Conservation (phyloP, 2,329 filamentous ascomycete genomes). For the Fusarium albosuccineum region DNA sequence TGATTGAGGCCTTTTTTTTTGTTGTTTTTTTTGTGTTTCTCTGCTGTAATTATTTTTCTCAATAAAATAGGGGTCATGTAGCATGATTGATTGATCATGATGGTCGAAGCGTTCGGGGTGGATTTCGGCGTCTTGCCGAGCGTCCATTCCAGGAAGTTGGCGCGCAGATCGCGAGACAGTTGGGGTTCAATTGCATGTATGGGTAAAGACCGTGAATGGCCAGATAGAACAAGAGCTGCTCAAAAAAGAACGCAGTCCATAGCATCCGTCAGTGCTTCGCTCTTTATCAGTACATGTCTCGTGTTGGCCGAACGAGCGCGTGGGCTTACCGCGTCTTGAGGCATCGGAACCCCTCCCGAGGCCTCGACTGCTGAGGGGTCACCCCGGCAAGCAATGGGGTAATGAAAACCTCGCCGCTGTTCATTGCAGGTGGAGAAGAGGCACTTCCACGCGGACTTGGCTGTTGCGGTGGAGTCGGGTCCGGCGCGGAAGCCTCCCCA, state of each 20-base stretch:
- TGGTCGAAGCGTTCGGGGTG: conserved; percentile 5
- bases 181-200: not conserved
- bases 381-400: conserved; percentile 18
- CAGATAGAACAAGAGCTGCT: no score
- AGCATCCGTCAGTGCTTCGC: no score
- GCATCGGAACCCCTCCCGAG: conserved; percentile 23
- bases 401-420: conserved; percentile 25
- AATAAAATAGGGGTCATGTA: not conserved
- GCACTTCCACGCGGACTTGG: no score
- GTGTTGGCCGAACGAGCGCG: no score
- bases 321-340: conserved; percentile 3
- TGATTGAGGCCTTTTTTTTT: not conserved
- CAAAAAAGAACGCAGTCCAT: no score
- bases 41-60: no score
- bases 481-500: conserved; percentile 10
- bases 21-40: no score
- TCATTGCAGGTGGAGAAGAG: not conserved
- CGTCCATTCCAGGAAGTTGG: not conserved
- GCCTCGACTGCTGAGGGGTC: conserved; percentile 4
- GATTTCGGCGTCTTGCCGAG: not conserved
- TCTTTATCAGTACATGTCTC: no score
- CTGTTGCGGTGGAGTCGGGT: conserved; percentile 3
- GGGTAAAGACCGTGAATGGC: no score
- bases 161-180: conserved; percentile 10
- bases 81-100: not conserved